Evolutionary conservation across 192 early-diverging fungal genomes (phyloP).

Genomic region (Pilaira anomala): DNA sequence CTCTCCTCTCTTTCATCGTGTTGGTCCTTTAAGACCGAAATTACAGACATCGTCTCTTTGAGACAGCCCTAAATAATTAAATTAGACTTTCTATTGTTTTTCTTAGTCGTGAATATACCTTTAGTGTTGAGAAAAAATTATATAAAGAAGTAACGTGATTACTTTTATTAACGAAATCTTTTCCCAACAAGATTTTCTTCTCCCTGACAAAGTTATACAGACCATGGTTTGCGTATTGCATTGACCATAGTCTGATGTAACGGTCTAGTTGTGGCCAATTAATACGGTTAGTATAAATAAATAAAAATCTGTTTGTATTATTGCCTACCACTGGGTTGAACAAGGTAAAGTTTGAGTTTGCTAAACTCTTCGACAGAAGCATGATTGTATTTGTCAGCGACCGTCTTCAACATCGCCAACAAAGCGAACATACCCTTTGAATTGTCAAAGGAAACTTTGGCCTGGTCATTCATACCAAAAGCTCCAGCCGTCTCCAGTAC

Average conservation of each 20-base stretch:
- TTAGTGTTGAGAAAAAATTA: conserved; percentile 11
- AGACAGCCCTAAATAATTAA: conserved; percentile 8
- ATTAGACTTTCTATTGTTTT: conserved; percentile 7
- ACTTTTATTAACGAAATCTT: conserved; percentile 1
- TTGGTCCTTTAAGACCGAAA: conserved; percentile 4
- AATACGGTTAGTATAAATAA: conserved; percentile 3
- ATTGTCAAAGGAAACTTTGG: conserved; percentile 1
- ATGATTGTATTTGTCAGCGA: background rate
- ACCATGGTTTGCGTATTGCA: background rate
- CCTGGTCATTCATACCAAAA: conserved; percentile 7
- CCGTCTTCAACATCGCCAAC: conserved; percentile 12
- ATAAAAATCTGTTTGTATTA: conserved; percentile 2
- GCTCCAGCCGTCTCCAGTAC: too few species aligned
- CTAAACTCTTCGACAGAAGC: conserved; percentile 9
- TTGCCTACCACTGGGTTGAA: conserved; percentile 13
- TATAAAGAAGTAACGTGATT: background rate
- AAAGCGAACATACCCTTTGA: conserved; percentile 12
- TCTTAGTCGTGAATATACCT: conserved; percentile 11
- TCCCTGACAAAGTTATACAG: conserved; percentile 2
- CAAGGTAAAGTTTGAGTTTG: conserved; percentile 16
- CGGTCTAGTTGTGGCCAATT: conserved; percentile 10
- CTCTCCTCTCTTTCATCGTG: conserved; percentile 7
- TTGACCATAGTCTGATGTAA: conserved; percentile 1
- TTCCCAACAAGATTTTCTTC: conserved; percentile 5
- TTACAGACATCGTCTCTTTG: conserved; percentile 1